Base-by-base conservation (phyloP, 805 yeast species). In the Candida michaelii region DNA sequence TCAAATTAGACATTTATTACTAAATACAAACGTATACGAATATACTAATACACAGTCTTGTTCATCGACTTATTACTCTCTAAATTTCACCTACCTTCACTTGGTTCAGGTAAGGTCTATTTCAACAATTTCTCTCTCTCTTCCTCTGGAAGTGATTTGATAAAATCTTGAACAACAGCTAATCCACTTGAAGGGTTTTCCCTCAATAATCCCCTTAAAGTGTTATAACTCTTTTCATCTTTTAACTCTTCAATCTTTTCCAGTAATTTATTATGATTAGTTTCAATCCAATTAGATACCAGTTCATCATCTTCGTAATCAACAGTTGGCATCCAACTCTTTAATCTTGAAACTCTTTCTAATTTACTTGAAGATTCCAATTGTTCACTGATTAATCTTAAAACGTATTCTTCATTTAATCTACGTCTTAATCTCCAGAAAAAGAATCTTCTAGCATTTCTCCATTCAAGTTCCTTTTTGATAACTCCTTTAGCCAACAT, bases 401-500 rank as follows among this genome's bases (percentile, higher is more conserved):
- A 71, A 62, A 91, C 73, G 66, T 89, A 88, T 65, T 88, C 95
- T 69, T 93, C 99, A 62, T 86, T 83, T 66, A 93, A 74, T 66
- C 97, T 88, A 71, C 99, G 85, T 73, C 97, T 87, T 48, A 89
- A 79, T 69, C 99, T 83, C 99, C 99, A 93, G 93, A 88, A 93
- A 82, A 93, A 93, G 82, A 77, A 87, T 59, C 98, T 82, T 76
- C 99, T 88, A 23, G 97, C 79, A 39, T 89, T 76, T 35, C 66
- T 65, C 97, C 97, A 90, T 57, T 85, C 82, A 41, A 93, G 69
- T 55, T 89, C 93, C 62, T 85, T 84, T 54, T 85, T 78, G 56
- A 93, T 89, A 45, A 84, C 85, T 45, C 91, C 95, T 78, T 93
- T 95, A 43, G 95, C 95, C 69, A 85, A 66, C 98, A 93, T 93